Evolutionary conservation across 2,329 filamentous ascomycete genomes (phyloP), one percentile per base, ranked within the genome.

Genomic region (Dryadomyces quercus-mongolicae): DNA sequence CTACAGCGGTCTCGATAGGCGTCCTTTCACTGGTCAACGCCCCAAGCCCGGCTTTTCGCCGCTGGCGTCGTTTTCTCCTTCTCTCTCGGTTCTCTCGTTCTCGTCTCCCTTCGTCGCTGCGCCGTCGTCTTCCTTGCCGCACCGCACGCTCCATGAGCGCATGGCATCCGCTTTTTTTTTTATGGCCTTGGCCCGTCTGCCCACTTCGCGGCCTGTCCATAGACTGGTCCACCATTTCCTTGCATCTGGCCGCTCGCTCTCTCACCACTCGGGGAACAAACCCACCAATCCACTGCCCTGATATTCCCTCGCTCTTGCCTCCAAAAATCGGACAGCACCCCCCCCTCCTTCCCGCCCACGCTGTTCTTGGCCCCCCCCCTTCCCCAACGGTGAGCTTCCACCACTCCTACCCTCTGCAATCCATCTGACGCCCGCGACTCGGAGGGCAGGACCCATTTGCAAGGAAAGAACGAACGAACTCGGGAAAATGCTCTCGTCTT

Each of bases 341-440:
- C 52, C 10, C 50, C 22, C 38, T 46, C 42, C 7, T 44, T 38
- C 45, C 47, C 31, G 47, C 48, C 44, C n/a, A 16, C 53, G 40
- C 53, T 45, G 53, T 18, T 54, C 53, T 49, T 50, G 18, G 40
- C 42, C 47, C 31, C 25, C 25, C 18, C 16, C 16, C 7, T 9
- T 9, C 42, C 18, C 36, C 34, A 21, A 45, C 40, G 36, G 47
- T 22, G 40, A 47, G 22, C 52, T 46, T 48, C 49, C 53, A 50
- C 53, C 54, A 55, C 44, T 55, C 53, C 53, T 16, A 55, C 49
- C 49, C 34, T 31, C 31, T 43, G 21, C 49, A 55, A 51, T 51
- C 53, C 53, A 22, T 52, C 49, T 55, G 49, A 52, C 53, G 44
- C 43, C 54, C 49, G 22, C 45, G 9, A 48, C 36, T 52, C 54